These are phyloP conservation scores for Agastache rugosa DNA, from an alignment of 257 asterid genomes.

Conservation along the genomic window DNA sequence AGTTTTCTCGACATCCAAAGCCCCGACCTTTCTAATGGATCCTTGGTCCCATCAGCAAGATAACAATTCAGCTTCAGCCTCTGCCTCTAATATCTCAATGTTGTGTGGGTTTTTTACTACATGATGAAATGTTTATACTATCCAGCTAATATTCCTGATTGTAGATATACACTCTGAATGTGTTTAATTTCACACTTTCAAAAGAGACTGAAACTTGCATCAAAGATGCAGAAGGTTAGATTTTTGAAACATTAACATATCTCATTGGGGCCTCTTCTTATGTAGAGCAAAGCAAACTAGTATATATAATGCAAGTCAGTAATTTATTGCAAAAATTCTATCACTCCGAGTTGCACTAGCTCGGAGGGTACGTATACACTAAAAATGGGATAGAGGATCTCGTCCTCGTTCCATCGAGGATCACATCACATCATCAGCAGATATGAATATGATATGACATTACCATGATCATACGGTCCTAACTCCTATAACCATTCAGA, in stretches of 20 bases:
- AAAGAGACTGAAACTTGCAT: neutral
- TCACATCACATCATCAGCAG: too few species aligned
- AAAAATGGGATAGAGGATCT: too few species aligned
- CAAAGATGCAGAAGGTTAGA: neutral
- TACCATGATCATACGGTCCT: too few species aligned
- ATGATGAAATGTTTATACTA: slow-evolving; percentile 29
- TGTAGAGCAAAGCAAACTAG: neutral
- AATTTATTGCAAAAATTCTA: neutral
- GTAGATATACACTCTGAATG: slow-evolving; percentile 33
- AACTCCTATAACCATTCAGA: too few species aligned
- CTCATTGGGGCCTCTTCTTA: neutral
- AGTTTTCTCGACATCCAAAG: slow-evolving; percentile 92
- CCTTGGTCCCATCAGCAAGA: slow-evolving; percentile 83
- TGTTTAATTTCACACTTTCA: slow-evolving; percentile 20
- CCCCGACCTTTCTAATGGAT: slow-evolving; percentile 80
- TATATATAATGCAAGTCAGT: neutral
- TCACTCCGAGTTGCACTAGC: too few species aligned
- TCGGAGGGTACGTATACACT: too few species aligned
- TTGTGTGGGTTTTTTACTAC: slow-evolving; percentile 3
- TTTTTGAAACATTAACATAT: slow-evolving; percentile 12
- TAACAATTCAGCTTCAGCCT: slow-evolving; percentile 28
- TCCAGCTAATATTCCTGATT: slow-evolving; percentile 18
- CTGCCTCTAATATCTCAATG: neutral
- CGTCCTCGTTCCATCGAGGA: too few species aligned
- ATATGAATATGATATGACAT: neutral